Conservation (phyloP, 257 asterid species). For the Solanum dulcamara region DNA sequence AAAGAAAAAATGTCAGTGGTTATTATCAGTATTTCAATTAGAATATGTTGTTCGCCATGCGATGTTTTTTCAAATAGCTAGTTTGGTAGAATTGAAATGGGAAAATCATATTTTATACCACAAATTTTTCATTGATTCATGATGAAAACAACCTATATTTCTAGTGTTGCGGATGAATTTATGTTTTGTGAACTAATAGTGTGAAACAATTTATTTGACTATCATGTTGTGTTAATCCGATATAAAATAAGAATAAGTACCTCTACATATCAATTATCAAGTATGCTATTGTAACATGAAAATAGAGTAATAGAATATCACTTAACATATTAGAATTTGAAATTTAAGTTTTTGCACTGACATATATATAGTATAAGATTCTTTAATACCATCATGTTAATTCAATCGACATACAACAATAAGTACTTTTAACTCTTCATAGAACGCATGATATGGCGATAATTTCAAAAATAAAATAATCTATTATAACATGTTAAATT, state of each 20-base stretch:
- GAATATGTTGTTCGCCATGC: not conserved
- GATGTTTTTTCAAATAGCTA: fast-evolving
- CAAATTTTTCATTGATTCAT: not conserved
- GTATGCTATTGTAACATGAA: not conserved
- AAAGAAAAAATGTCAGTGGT: too few relatives aligned
- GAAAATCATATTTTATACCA: too few relatives aligned
- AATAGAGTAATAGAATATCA: not conserved
- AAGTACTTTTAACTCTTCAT: not conserved
- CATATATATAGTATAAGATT: not conserved
- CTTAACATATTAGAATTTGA: not conserved
- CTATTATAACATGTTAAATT: not conserved
- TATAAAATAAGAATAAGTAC: not conserved
- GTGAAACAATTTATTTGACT: not conserved
- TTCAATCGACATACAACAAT: not conserved
- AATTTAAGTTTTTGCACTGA: not conserved
- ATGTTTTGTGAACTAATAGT: not conserved
- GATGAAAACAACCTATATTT: too few relatives aligned
- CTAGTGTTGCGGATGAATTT: not conserved
- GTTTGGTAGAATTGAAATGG: not conserved
- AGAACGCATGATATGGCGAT: not conserved
- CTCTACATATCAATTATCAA: not conserved
- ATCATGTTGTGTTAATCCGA: not conserved
- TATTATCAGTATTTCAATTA: not conserved
- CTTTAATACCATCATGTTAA: not conserved
- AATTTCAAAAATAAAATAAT: not conserved